Percentiles rank a stretch among this genome's conserved stretches.
phyloP scores from a whole-genome alignment of 129 eudicot species.

The Escallonia rubra region DNA sequence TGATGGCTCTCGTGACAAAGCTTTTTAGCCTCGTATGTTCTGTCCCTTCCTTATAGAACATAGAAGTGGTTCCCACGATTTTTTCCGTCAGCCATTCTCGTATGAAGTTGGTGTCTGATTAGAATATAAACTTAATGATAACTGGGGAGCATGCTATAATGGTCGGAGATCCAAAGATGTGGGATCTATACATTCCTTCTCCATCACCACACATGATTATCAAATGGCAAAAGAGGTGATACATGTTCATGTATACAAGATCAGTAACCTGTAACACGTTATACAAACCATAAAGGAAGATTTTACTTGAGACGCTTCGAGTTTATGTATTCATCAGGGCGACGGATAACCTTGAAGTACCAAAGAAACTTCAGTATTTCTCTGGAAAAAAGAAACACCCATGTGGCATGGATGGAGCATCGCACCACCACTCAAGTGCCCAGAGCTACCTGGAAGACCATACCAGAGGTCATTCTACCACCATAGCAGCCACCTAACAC shows the following conservation, averaged over 20 bases:
- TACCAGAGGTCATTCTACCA: conserved; percentile 22
- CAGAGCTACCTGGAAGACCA: neutral
- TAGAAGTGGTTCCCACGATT: conserved; percentile 21
- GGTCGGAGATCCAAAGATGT: conserved; percentile 42
- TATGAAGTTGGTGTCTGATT: conserved; percentile 13
- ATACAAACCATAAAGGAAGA: neutral
- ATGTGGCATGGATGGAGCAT: conserved; percentile 22
- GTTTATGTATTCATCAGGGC: conserved; percentile 24
- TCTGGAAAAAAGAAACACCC: conserved; percentile 21
- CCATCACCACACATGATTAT: conserved; percentile 36
- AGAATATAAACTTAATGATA: conserved; percentile 32
- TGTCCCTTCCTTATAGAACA: conserved; percentile 39
- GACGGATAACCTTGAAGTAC: conserved; percentile 18
- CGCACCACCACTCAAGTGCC: neutral
- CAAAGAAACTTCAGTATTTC: conserved; percentile 21
- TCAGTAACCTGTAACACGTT: too few species aligned
- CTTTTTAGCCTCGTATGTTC: conserved; percentile 36
- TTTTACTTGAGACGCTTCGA: conserved; percentile 19
- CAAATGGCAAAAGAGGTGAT: too few species aligned
- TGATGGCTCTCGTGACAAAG: conserved; percentile 43
- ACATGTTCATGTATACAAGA: too few species aligned
- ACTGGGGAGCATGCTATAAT: conserved; percentile 36
- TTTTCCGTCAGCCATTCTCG: conserved; percentile 32
- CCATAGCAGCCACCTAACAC: conserved; percentile 16
- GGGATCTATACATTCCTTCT: conserved; percentile 31